phyloP scores from a whole-genome alignment of 2,329 filamentous ascomycete genomes.

The Lecanicillium sp. region DNA sequence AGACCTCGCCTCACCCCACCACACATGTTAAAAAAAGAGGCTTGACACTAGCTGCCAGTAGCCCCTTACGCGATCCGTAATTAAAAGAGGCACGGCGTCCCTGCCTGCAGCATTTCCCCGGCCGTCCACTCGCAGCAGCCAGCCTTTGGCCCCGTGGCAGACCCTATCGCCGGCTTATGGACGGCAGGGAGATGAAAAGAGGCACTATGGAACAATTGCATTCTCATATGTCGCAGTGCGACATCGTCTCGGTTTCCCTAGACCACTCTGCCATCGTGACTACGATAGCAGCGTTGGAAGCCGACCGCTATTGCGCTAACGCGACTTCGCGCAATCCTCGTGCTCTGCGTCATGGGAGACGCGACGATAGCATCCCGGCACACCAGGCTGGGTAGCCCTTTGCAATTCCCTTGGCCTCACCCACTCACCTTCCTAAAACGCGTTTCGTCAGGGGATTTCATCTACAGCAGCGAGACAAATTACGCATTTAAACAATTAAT shows the following conservation, averaged over 20 bases:
- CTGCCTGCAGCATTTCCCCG: background rate
- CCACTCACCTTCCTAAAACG: background rate
- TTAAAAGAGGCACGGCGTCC: background rate
- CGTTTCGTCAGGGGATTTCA: background rate
- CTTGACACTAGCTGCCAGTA: background rate
- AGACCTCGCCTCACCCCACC: background rate
- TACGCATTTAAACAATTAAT: background rate
- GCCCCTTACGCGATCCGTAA: background rate
- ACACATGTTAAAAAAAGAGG: background rate
- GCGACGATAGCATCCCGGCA: background rate
- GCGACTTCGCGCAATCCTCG: background rate
- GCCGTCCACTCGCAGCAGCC: background rate
- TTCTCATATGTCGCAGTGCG: background rate
- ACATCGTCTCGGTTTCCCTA: background rate
- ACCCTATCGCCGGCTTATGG: background rate
- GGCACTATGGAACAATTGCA: too few relatives aligned
- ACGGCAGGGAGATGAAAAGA: too few relatives aligned
- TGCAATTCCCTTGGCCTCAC: too few relatives aligned
- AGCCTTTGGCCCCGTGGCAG: background rate
- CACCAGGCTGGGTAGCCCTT: background rate
- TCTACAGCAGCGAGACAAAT: too few relatives aligned
- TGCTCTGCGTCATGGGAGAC: conserved; percentile 2
- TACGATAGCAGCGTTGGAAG: background rate
- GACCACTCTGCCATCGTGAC: conserved; percentile 4
- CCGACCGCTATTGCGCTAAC: background rate